These are phyloP conservation scores for Globisporangium emineosum DNA, from an alignment of 352 stramenopile genomes.

Conservation along the genomic window DNA sequence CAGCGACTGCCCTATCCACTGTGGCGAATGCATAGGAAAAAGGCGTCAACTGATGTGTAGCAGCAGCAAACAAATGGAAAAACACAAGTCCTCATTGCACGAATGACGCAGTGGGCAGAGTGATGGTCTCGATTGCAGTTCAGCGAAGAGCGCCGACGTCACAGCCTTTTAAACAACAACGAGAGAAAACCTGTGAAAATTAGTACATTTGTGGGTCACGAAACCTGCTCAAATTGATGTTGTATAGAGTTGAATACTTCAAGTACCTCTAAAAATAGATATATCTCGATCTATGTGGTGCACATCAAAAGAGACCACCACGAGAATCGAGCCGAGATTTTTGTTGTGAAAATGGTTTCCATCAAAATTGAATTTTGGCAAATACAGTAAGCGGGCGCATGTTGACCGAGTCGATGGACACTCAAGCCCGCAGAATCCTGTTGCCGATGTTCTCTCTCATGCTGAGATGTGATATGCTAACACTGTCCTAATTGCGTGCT, in stretches of 20 bases:
- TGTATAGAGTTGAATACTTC: background rate
- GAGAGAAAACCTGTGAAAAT: background rate
- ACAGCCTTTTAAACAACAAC: no score
- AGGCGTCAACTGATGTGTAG: background rate
- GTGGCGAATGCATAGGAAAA: background rate
- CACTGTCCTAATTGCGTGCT: no score
- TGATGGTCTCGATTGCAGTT: constrained; percentile 7
- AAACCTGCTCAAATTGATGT: background rate
- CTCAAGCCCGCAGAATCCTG: no score
- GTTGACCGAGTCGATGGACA: no score
- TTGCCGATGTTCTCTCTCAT: no score
- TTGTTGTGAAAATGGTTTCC: no score
- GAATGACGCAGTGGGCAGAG: constrained; percentile 7
- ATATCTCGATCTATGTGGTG: background rate
- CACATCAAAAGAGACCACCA: background rate
- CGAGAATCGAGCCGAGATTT: background rate
- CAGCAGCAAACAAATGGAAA: background rate
- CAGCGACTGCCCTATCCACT: background rate
- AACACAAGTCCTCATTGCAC: constrained; percentile 5
- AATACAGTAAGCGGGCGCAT: no score
- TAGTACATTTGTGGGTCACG: background rate
- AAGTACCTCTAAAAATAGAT: background rate
- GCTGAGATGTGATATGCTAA: no score
- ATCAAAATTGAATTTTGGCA: no score
- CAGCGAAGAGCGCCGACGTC: background rate